These are phyloP conservation scores for Parmales sp. DNA, from an alignment of 108 stramenopile genomes.

Conservation along the genomic window DNA sequence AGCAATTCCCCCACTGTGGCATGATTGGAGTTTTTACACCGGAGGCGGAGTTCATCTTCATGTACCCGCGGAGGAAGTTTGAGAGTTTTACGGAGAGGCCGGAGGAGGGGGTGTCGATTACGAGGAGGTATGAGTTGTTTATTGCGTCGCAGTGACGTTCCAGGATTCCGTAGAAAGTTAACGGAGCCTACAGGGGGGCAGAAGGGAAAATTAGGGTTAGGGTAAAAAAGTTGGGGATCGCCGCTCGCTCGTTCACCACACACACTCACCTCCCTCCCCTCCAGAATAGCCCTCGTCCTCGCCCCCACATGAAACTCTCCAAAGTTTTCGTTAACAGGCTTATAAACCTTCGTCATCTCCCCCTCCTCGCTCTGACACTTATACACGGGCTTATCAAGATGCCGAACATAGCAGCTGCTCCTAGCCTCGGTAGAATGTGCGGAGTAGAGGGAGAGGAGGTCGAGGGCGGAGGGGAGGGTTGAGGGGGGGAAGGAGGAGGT, in stretches of 20 bases:
- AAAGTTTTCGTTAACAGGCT: neutral
- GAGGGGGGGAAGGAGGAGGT: too few relatives aligned
- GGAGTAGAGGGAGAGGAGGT: too few relatives aligned
- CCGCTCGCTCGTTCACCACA: too few relatives aligned
- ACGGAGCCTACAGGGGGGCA: too few relatives aligned
- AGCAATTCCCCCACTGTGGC: conserved; percentile 3
- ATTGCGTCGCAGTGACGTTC: neutral
- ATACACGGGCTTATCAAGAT: neutral
- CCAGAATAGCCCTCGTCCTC: neutral
- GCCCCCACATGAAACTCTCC: neutral
- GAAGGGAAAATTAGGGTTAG: too few relatives aligned
- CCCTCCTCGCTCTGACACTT: neutral
- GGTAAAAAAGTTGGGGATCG: too few relatives aligned
- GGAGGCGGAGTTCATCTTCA: neutral
- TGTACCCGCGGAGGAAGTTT: conserved; percentile 4
- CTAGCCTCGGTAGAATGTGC: too few relatives aligned
- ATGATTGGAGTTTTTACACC: too few relatives aligned
- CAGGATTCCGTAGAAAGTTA: neutral
- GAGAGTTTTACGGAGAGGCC: neutral
- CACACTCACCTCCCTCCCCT: neutral
- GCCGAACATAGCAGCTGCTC: conserved; percentile 7
- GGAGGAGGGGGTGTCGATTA: neutral
- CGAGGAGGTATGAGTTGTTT: neutral
- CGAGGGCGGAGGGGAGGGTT: too few relatives aligned
- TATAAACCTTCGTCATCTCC: neutral